Base-by-base conservation (phyloP, 2,329 filamentous ascomycete genomes). In the Colletotrichum cereale region DNA sequence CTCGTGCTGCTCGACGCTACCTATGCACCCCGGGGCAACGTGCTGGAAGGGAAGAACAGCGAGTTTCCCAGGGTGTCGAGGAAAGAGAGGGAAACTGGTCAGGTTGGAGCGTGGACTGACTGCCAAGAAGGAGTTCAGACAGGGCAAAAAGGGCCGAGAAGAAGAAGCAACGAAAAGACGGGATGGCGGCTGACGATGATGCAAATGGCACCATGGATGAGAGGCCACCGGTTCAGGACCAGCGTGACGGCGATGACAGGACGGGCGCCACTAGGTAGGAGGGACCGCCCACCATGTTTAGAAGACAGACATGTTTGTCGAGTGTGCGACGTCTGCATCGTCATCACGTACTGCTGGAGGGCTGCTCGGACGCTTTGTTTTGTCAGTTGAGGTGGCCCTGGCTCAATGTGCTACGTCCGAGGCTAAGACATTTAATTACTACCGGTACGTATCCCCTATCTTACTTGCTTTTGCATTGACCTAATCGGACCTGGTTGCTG, bases 1-100 rank as follows among this genome's bases (percentile, higher is more conserved):
- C 86, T 74, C 26, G 66, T 81, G 4, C 69, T 83, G 14, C 76
- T 86, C 58, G 85, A 85, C 72, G 34, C 84, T 3, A 74, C 85
- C 84, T 3, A 74, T 85, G 38, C 86, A 89, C 76, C 87, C 87
- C n/a, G n/a, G 0, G 86, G 86, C 0, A 78, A 79, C 2, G 77
- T 86, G n/a, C 78, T 87, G 53, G 76, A 79, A 12, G 86, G 87
- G 0, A 79, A 82, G 4, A 81, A 84, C 40, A 82, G 83, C 67
- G 82, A 86, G 67, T 84, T 88, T 67, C 84, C 84, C 1, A 79
- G 77, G 44, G 62, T 80, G 24, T 82, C 77, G 36, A 79, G 84
- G 38, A 79, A 79, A 71, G 81, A 86, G 74, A 86, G 84, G 84
- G 78, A 87, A 86, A 76, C 79, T 78, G 5, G 79, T 82, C 50